Conservation (phyloP, 768 basidiomycete species). For the Collybiopsis confluens region DNA sequence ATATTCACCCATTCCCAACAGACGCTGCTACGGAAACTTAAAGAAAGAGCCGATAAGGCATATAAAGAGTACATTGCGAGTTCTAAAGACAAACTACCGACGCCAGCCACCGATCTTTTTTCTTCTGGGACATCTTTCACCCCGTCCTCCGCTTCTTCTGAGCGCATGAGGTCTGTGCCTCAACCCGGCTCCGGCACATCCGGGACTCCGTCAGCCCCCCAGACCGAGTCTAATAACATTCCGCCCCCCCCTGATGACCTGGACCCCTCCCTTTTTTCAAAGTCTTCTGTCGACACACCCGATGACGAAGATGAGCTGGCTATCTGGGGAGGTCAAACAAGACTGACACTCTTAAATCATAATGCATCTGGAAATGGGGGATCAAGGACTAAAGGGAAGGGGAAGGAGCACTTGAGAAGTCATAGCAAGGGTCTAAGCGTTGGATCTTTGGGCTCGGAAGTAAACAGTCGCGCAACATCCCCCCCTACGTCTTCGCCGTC, state of each 20-base stretch:
- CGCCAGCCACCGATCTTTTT: background rate
- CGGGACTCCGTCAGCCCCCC: too few relatives aligned
- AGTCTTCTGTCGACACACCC: constrained; percentile 16
- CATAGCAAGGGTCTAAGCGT: background rate
- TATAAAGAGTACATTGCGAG: constrained; percentile 23
- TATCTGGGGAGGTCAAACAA: constrained; percentile 51
- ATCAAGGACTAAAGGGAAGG: constrained; percentile 19
- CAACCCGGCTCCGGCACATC: too few relatives aligned
- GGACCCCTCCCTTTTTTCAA: constrained; percentile 3
- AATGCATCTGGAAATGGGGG: constrained; percentile 11
- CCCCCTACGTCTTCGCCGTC: background rate
- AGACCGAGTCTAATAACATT: background rate
- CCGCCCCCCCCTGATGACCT: background rate
- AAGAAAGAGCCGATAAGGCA: constrained; percentile 38
- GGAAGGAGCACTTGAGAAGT: background rate
- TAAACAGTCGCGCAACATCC: background rate
- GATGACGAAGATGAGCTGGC: constrained; percentile 44
- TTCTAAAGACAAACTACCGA: constrained; percentile 2
- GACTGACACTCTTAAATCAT: constrained; percentile 28
- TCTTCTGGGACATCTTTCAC: background rate
- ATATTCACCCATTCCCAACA: constrained; percentile 20
- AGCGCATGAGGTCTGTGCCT: too few relatives aligned
- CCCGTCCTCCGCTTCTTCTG: constrained; percentile 9
- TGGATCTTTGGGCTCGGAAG: background rate
- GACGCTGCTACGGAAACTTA: constrained; percentile 41